These are phyloP conservation scores for Breynia disticha DNA, from an alignment of 441 rosid genomes.

Conservation along the genomic window DNA sequence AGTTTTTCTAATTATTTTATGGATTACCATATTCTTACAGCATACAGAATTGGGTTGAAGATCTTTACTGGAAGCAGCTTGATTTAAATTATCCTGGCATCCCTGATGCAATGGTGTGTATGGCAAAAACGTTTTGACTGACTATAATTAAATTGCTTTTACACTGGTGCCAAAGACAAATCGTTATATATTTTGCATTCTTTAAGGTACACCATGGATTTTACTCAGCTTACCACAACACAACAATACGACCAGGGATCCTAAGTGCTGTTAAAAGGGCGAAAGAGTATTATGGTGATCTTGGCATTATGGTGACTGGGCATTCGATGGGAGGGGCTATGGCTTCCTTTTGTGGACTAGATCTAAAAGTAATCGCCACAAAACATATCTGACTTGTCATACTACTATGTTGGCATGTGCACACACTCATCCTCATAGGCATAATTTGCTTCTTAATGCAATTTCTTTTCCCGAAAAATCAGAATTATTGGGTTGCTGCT, in stretches of 20 bases:
- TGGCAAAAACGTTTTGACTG: not conserved
- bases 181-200: slow-evolving; percentile 3
- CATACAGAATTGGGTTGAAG: slow-evolving; percentile 89
- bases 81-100: slow-evolving; percentile 90
- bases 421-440: too few relatives aligned
- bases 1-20: not conserved
- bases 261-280: slow-evolving; percentile 50
- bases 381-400: not conserved
- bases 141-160: slow-evolving; percentile 3
- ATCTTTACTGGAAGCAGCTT: slow-evolving; percentile 92
- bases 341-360: slow-evolving; percentile 88
- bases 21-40: slow-evolving; percentile 24
- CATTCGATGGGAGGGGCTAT: slow-evolving; percentile 99
- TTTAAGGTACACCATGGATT: slow-evolving; percentile 87
- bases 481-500: too few relatives aligned
- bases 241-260: slow-evolving; percentile 66
- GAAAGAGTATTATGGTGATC: slow-evolving; percentile 46
- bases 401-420: too few relatives aligned
- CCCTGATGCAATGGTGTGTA: slow-evolving; percentile 87
- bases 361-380: slow-evolving; percentile 46
- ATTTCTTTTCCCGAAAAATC: too few relatives aligned
- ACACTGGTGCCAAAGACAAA: not conserved
- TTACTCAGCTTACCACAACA: slow-evolving; percentile 81
- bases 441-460: too few relatives aligned
- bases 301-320: slow-evolving; percentile 73